A percentile compares a stretch with the other conserved stretches of the same genome.
phyloP scores from a whole-genome alignment of 305 asterid genomes.

The Coffea humblotiana region DNA sequence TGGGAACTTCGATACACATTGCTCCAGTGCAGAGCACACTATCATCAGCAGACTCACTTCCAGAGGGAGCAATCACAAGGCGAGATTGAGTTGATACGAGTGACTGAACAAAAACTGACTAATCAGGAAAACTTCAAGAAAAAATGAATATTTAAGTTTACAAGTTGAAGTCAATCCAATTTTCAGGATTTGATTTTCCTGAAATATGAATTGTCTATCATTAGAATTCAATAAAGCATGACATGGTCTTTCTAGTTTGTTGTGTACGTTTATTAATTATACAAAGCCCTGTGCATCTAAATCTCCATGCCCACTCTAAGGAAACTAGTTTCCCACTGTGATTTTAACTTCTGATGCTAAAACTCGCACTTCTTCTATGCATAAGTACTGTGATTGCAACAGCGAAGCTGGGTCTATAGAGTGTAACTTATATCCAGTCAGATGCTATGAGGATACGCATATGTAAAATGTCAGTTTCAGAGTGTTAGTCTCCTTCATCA shows the following conservation, averaged over 20 bases:
- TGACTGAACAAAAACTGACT: conserved; percentile 59
- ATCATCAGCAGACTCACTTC: conserved; percentile 58
- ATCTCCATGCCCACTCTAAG: neutral
- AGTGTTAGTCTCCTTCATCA: neutral
- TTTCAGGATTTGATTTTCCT: neutral
- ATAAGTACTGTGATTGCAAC: neutral
- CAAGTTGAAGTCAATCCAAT: neutral
- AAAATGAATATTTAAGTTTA: neutral
- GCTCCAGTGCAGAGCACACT: conserved; percentile 70
- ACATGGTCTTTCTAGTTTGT: neutral
- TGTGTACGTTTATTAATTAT: neutral
- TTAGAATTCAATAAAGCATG: neutral
- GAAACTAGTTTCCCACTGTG: neutral
- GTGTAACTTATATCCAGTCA: neutral
- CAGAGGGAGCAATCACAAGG: conserved; percentile 80
- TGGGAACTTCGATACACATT: conserved; percentile 87
- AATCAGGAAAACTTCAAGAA: conserved; percentile 20
- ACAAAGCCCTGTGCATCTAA: too few relatives aligned
- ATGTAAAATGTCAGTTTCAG: too few relatives aligned
- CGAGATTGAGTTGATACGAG: conserved; percentile 90
- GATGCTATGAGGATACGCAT: neutral
- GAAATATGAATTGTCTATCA: neutral
- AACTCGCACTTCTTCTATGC: neutral
- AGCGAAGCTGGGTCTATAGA: neutral
- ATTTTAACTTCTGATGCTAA: neutral